Evolutionary conservation across 495 filamentous ascomycete genomes (phyloP).

Genomic region (Podospora australis): DNA sequence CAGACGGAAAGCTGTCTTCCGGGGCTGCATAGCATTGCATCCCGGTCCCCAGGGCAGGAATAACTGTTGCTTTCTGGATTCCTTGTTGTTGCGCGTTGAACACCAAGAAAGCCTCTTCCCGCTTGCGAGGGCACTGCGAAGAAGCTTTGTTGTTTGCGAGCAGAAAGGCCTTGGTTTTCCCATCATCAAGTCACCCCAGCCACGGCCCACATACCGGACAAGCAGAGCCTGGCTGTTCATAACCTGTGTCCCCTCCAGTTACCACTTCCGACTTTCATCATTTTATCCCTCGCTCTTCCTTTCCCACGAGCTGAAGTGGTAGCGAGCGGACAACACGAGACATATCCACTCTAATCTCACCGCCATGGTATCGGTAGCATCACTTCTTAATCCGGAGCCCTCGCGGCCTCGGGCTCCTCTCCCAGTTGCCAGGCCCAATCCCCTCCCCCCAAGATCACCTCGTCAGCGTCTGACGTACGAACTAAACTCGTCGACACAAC

Average conservation of each 20-base stretch:
- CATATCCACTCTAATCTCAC: conserved; percentile 17
- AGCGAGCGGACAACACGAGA: conserved; percentile 15
- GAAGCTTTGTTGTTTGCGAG: conserved; percentile 27
- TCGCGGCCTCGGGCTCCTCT: conserved; percentile 30
- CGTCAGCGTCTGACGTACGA: conserved; percentile 19
- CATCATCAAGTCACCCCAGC: conserved; percentile 9
- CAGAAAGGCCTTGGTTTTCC: conserved; percentile 17
- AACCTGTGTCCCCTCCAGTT: conserved; percentile 16
- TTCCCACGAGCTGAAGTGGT: conserved; percentile 11
- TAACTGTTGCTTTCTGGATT: conserved; percentile 28
- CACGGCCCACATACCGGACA: conserved; percentile 27
- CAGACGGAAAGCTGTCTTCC: conserved; percentile 28
- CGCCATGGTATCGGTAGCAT: conserved; percentile 50
- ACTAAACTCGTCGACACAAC: conserved; percentile 21
- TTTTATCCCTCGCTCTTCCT: conserved; percentile 21
- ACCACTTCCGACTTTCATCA: conserved; percentile 17
- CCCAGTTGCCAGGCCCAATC: conserved; percentile 11
- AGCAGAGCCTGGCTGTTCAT: conserved; percentile 31
- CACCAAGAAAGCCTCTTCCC: conserved; percentile 4
- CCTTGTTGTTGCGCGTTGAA: conserved; percentile 27
- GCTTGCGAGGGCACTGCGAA: conserved; percentile 14
- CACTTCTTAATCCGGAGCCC: conserved; percentile 56
- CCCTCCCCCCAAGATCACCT: conserved; percentile 19
- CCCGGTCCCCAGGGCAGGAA: conserved; percentile 33
- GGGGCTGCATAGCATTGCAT: conserved; percentile 34